Base-by-base conservation (phyloP, 129 eudicot genomes). In the Helianthus tuberosus region DNA sequence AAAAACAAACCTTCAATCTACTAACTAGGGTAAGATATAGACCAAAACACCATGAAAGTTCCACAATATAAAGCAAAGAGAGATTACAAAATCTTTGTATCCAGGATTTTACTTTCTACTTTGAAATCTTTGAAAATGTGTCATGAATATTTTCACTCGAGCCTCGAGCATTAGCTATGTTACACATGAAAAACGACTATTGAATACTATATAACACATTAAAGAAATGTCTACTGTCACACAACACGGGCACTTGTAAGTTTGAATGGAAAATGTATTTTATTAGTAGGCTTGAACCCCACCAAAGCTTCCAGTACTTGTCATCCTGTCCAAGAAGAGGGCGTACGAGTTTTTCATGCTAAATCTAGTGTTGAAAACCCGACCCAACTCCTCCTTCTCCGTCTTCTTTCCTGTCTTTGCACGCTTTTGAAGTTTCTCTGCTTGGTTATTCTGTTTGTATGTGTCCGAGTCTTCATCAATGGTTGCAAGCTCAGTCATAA, bases 341-440 rank as follows among this genome's bases (percentile, higher is more conserved):
- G 84, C 82, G 77, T 89, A 87, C 51, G 90, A 82, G 39, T 80
- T 80, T 61, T 87, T 84, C 17, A 87, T 12, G 51, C 88, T 89
- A 64, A 75, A 82, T 39, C 85, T 83, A 68, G 85, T 52, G 14
- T 71, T 73, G 61, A 86, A 84, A 66, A 81, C 71, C 13, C 80
- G 64, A 48, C 88, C 83, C 59, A 71, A 23, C 58, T 80, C 84
- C 0, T 73, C 81, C 69, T 79, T 75, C 46, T 39, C 46, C 6
- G 15, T 15, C 83, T 80, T 78, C 81, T 84, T 84, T 12, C 58
- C 71, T 47, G 36, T 82, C 59, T 77, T 85, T 46, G 32, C 25
- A 68, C 27, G 58, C 64, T 79, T 53, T 11, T 43, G 29, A 3
- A 68, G 17, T 7, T 6, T 75, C 71, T 75, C 60, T 11, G 74